Evolutionary conservation across 2,329 filamentous ascomycete genomes (phyloP).

Genomic region (Epichloe glyceriae): DNA sequence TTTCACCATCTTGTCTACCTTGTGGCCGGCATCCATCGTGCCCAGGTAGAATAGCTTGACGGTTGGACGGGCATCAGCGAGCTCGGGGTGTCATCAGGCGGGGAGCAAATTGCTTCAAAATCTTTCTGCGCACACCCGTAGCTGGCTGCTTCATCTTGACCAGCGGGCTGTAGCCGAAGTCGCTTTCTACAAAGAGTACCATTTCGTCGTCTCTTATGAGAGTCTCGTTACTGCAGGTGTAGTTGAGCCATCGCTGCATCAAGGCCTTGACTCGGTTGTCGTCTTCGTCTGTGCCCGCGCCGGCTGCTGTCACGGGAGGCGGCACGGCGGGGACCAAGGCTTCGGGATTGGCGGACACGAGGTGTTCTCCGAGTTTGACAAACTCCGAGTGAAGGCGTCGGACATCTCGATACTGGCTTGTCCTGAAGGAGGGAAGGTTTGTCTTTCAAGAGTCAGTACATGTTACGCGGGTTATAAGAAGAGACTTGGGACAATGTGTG

Average conservation of each 20-base stretch:
- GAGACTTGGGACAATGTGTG: not conserved
- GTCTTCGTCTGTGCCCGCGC: conserved; percentile 91
- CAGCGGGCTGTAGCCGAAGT: conserved; percentile 95
- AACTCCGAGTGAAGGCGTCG: conserved; percentile 93
- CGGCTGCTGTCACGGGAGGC: conserved; percentile 85
- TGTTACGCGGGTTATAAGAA: not conserved
- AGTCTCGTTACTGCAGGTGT: conserved; percentile 81
- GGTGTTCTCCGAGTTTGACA: conserved; percentile 85
- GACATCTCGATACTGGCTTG: conserved; percentile 95
- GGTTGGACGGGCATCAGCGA: conserved; percentile 75
- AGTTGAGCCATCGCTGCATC: conserved; percentile 91
- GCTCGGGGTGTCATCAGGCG: conserved; percentile 90
- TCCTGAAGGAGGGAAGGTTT: conserved; percentile 95
- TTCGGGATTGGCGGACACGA: conserved; percentile 96
- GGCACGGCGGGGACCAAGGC: conserved; percentile 88
- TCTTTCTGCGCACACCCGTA: conserved; percentile 85
- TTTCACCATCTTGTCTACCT: conserved; percentile 90
- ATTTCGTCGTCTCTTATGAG: conserved; percentile 94
- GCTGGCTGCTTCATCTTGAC: conserved; percentile 93
- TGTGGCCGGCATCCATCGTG: conserved; percentile 94
- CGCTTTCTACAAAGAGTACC: conserved; percentile 96
- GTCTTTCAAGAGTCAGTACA: conserved; percentile 44
- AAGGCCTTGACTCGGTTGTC: conserved; percentile 77
- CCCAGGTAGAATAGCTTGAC: conserved; percentile 95
- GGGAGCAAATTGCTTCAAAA: conserved; percentile 98